A percentile compares a stretch with the other conserved stretches of the same genome.
Evolutionary conservation across 2,329 filamentous ascomycete genomes (phyloP).

Genomic region (Periconia digitata): DNA sequence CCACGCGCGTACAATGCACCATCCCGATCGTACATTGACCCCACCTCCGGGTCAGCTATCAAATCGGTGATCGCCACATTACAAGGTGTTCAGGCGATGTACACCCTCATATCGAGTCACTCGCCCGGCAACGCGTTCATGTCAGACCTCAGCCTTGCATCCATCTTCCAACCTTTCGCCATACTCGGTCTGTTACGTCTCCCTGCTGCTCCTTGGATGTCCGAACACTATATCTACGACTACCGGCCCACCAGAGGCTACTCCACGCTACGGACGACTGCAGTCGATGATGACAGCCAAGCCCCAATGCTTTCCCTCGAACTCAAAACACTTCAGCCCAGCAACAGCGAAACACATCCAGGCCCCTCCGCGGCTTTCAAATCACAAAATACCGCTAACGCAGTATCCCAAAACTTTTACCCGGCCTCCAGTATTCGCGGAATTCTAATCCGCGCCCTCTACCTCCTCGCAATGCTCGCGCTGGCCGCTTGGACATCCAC

Average conservation of each 20-base stretch:
- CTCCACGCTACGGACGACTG: neutral
- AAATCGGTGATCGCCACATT: slow-evolving; percentile 3
- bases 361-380: neutral
- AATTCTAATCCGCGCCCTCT: neutral
- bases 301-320: neutral
- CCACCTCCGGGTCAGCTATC: neutral
- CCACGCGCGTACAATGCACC: neutral
- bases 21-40: neutral
- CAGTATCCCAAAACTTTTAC: neutral
- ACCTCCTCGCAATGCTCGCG: neutral
- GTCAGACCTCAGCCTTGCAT: neutral
- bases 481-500: neutral
- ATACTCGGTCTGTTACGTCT: slow-evolving; percentile 11
- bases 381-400: neutral
- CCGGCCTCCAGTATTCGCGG: neutral
- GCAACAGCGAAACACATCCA: neutral
- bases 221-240: slow-evolving; percentile 6
- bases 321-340: neutral
- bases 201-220: slow-evolving; percentile 8
- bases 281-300: neutral
- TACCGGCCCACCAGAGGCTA: neutral
- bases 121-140: neutral
- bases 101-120: neutral
- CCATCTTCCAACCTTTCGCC: slow-evolving; percentile 1
- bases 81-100: slow-evolving; percentile 3